phyloP scores from a whole-genome alignment of 163 green algal species.

The Chlorella variabilis region DNA sequence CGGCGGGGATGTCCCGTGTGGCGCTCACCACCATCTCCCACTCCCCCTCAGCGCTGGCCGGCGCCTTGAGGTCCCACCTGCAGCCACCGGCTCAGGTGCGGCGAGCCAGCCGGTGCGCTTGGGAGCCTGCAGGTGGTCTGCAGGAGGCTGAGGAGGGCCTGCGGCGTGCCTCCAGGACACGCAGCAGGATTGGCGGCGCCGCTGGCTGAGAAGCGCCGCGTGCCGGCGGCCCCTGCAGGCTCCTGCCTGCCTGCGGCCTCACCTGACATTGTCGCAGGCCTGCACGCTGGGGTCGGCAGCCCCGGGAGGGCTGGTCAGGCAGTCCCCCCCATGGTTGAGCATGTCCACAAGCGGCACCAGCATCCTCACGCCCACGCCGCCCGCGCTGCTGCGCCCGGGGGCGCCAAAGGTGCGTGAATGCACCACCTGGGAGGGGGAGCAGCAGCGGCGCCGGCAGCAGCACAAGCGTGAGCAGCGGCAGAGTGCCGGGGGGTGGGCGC shows the following conservation, averaged over 20 bases:
- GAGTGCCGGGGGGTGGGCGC: no score
- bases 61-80: conserved; percentile 39
- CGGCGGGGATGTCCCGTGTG: conserved; percentile 54
- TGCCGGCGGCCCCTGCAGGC: no score
- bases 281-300: neutral
- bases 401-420: conserved; percentile 83
- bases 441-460: neutral
- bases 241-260: no score
- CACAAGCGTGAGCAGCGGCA: neutral
- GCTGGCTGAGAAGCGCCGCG: no score
- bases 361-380: conserved; percentile 82
- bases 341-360: conserved; percentile 82
- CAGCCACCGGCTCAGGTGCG: no score
- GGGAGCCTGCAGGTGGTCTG: no score
- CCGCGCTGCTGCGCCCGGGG: conserved; percentile 54
- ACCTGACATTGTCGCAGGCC: conserved; percentile 28
- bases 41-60: conserved; percentile 18
- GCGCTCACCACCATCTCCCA: conserved; percentile 73
- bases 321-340: conserved; percentile 46
- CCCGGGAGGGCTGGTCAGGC: conserved; percentile 41
- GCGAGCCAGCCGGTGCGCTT: no score
- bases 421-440: conserved; percentile 53
- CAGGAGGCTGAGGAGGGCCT: no score
- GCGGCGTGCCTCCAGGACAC: no score
- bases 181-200: no score